These are phyloP conservation scores for Plantago rigida DNA, from an alignment of 305 asterid species.

Conservation along the genomic window DNA sequence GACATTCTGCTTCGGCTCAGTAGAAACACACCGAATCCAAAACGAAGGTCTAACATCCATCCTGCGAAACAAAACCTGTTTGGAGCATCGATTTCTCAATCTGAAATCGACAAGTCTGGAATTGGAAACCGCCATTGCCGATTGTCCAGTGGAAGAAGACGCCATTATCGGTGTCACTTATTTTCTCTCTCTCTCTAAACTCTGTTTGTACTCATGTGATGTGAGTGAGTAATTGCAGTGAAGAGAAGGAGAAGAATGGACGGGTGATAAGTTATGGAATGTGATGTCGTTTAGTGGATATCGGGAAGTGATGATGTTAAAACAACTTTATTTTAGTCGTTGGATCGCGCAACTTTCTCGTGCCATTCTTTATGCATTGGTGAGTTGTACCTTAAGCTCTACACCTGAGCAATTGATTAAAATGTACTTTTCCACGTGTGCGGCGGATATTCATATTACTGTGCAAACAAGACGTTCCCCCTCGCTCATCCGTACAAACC, in stretches of 20 bases:
- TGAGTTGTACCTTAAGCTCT: neutral
- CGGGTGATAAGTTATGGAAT: too few species aligned
- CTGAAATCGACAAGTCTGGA: constrained; percentile 36
- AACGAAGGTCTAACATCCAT: constrained; percentile 30
- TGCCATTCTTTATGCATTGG: neutral
- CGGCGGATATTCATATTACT: too few species aligned
- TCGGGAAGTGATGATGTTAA: too few species aligned
- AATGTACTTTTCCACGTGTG: too few species aligned
- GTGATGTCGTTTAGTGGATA: neutral
- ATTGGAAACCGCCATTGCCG: constrained; percentile 30
- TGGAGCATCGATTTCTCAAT: constrained; percentile 32
- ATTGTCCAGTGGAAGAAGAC: constrained; percentile 33
- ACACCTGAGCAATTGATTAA: too few species aligned
- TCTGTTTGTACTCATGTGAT: constrained; percentile 14
- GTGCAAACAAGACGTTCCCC: too few species aligned
- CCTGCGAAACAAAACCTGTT: constrained; percentile 29
- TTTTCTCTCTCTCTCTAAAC: neutral
- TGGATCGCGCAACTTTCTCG: constrained; percentile 1
- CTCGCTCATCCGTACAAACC: too few species aligned
- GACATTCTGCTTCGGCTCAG: constrained; percentile 37
- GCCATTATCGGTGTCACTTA: constrained; percentile 30
- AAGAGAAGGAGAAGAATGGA: too few species aligned
- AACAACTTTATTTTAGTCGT: too few species aligned
- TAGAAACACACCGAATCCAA: constrained; percentile 40
- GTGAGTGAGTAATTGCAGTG: neutral